Percentiles rank a stretch among this genome's conserved stretches.
These are phyloP conservation scores for Fusarium sp. DNA, from an alignment of 2,329 filamentous ascomycete species.

Conservation along the genomic window DNA sequence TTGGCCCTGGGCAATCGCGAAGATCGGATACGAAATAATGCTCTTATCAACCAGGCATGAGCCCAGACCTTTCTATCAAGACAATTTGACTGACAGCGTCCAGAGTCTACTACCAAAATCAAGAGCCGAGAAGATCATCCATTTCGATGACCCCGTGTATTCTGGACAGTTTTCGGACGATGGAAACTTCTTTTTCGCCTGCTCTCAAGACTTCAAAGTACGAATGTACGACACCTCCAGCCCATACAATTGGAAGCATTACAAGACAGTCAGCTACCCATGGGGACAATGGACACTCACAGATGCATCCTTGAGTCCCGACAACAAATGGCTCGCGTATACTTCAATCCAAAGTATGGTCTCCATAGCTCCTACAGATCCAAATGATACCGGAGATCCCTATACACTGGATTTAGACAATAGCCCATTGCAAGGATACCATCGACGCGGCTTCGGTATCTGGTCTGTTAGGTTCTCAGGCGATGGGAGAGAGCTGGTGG, in stretches of 20 bases:
- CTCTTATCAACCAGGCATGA: conserved; percentile 73
- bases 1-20: conserved; percentile 73
- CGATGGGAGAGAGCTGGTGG: conserved; percentile 89
- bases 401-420: conserved; percentile 75
- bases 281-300: conserved; percentile 96
- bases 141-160: conserved; percentile 87
- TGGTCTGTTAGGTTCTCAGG: conserved; percentile 94
- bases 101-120: conserved; percentile 81
- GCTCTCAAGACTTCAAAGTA: conserved; percentile 91
- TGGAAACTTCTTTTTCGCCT: conserved; percentile 96
- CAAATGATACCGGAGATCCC: conserved; percentile 81
- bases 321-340: conserved; percentile 92
- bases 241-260: conserved; percentile 94
- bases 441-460: conserved; percentile 65
- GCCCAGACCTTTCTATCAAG: background rate
- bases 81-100: conserved; percentile 4
- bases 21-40: conserved; percentile 67
- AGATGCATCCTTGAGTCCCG: conserved; percentile 88
- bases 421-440: conserved; percentile 41
- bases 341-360: conserved; percentile 87
- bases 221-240: conserved; percentile 98
- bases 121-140: conserved; percentile 84
- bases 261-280: conserved; percentile 87
- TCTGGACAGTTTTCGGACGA: conserved; percentile 97
- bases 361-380: conserved; percentile 87